phyloP scores from a whole-genome alignment of 306 rosid genomes.

The Casuarina equisetifolia region DNA sequence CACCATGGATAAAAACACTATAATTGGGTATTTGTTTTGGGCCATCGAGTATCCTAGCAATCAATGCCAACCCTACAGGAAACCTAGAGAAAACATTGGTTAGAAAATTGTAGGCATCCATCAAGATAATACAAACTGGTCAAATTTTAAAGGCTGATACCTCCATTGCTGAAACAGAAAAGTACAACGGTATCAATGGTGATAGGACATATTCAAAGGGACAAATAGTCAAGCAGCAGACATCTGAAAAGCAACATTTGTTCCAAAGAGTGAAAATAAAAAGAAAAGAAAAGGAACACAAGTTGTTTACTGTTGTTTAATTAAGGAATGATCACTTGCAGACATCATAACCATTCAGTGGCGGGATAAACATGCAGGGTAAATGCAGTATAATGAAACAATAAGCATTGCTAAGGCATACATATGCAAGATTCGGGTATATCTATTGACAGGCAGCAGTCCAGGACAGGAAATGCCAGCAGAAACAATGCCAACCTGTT shows the following conservation, averaged over 20 bases:
- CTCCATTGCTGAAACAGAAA: background rate
- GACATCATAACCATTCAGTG: background rate
- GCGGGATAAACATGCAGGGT: background rate
- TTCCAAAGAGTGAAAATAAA: too few relatives aligned
- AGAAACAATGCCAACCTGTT: conserved; percentile 5
- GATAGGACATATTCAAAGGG: background rate
- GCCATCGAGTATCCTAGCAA: background rate
- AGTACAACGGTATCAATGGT: background rate
- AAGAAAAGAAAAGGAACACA: too few relatives aligned
- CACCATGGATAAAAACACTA: background rate
- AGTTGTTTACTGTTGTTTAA: too few relatives aligned
- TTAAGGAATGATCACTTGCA: background rate
- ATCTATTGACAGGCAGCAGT: conserved; percentile 8
- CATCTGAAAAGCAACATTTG: background rate
- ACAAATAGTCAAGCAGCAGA: background rate
- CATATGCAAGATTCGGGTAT: conserved; percentile 1
- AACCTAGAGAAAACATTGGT: background rate
- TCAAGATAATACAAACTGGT: background rate
- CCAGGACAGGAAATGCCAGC: conserved; percentile 5
- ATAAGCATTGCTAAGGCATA: background rate
- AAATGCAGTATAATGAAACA: background rate
- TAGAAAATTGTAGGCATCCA: background rate
- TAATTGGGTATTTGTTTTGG: background rate
- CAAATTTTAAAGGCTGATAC: background rate
- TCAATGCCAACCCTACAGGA: background rate